Evolutionary conservation across 2,329 filamentous ascomycete species (phyloP), one percentile per base, ranked within the genome.

Genomic region (Trichoderma sp.): DNA sequence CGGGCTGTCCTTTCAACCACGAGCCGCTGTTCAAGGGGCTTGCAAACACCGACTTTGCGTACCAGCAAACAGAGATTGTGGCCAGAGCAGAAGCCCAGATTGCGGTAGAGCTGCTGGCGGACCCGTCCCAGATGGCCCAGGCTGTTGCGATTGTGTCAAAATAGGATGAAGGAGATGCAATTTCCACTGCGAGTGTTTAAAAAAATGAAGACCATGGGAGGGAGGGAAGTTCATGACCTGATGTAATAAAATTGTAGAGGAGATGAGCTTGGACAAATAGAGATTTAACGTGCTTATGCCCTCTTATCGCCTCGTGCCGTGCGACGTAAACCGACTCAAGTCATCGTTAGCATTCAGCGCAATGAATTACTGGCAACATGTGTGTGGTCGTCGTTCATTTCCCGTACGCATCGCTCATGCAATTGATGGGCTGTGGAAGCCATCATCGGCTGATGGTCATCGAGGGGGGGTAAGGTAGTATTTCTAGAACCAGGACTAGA

Each of bases 1-100:
- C 24, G 17, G 47, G 51, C 9, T 68, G 68, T 14, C 51, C 67
- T 1, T 69, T 69, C 52, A 69, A 69, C 65, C 68, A 69, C 39
- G 67, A 69, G 65, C 68, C 67, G 5, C n/a, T 21, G 15, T 69
- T 69, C 57, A 57, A 54, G 19, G 5, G 10, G 0, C 9, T 63
- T 7, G 56, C 67, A 1, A 66, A 64, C 15, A 14, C 48, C 47
- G 63, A 68, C 26, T 69, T 60, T 58, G 54, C 62, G 14, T 69
- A 68, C 39, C n/a, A 56, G 2, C 68, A 68, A 50, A 67, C 67
- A 3, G 67, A 68, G 47, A 68, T 66, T 48, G 47, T 67, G 12
- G 66, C 67, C 4, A 57, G 67, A 24, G 66, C 66, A n/a, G 59
- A 65, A 41, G 55, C 67, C 7, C 67, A 68, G 28, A 34, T 66